Percentiles rank a stretch among this genome's conserved stretches.
Evolutionary conservation across 805 yeast genomes (phyloP).

Genomic region (Candida insectalens): DNA sequence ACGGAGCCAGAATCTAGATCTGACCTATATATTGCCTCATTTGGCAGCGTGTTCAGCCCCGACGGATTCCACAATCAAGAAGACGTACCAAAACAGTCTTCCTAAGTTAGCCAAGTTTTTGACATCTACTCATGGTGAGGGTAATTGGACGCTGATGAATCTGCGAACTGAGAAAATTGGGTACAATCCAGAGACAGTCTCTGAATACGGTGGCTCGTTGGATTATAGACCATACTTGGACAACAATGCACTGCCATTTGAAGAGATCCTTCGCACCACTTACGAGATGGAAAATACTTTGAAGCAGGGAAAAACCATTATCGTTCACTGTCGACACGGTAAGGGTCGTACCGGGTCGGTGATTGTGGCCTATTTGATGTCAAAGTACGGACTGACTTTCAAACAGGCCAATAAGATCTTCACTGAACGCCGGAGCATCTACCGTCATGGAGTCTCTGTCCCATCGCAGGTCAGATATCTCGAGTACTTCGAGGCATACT

Average conservation of each 20-base stretch:
- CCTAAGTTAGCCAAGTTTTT: conserved; percentile 40
- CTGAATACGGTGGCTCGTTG: conserved; percentile 29
- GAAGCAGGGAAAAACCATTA: conserved; percentile 29
- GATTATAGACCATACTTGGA: conserved; percentile 56
- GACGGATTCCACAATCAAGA: conserved; percentile 31
- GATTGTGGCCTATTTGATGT: conserved; percentile 62
- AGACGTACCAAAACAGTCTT: conserved; percentile 43
- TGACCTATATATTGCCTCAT: conserved; percentile 56
- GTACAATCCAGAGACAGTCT: conserved; percentile 20
- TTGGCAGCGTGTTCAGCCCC: conserved; percentile 77
- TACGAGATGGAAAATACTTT: conserved; percentile 37
- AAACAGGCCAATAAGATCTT: conserved; percentile 43
- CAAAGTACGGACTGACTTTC: conserved; percentile 24
- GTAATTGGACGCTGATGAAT: conserved; percentile 67
- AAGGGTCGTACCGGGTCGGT: conserved; percentile 86
- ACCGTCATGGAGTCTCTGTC: conserved; percentile 65
- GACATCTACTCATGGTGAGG: conserved; percentile 31
- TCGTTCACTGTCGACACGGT: conserved; percentile 84
- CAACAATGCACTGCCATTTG: conserved; percentile 66
- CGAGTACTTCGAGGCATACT: conserved; percentile 32
- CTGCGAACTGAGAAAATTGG: conserved; percentile 49
- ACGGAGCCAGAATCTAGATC: conserved; percentile 39
- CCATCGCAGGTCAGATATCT: conserved; percentile 60
- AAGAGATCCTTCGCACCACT: conserved; percentile 34
- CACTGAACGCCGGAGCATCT: conserved; percentile 40